Evolutionary conservation across 768 basidiomycete species (phyloP).

Genomic region (Hortiboletus campestris): DNA sequence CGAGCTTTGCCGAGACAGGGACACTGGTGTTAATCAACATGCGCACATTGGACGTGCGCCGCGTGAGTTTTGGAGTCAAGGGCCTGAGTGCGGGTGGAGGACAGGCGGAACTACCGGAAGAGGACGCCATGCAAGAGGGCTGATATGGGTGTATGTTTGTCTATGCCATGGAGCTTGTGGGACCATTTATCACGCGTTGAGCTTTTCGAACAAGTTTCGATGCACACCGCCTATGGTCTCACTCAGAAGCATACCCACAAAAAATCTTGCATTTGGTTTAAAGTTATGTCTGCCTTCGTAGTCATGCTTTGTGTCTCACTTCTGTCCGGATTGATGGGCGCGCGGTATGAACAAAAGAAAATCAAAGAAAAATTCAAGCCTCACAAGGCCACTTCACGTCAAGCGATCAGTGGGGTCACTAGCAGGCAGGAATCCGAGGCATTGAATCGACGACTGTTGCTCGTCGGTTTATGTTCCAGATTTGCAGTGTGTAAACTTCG

Average conservation of each 20-base stretch:
- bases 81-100: conserved; percentile 30
- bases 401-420: too few relatives aligned
- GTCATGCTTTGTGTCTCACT: too few relatives aligned
- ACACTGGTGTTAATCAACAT: conserved; percentile 77
- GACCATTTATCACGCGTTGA: neutral
- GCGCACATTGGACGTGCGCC: conserved; percentile 67
- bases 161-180: neutral
- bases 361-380: too few relatives aligned
- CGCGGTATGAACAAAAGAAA: too few relatives aligned
- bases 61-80: conserved; percentile 52
- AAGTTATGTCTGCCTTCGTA: too few relatives aligned
- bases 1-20: conserved; percentile 77
- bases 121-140: conserved; percentile 25
- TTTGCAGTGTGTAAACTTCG: neutral
- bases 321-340: too few relatives aligned
- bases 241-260: neutral
- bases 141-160: conserved; percentile 10
- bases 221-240: too few relatives aligned
- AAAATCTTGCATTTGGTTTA: too few relatives aligned
- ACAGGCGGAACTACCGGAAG: conserved; percentile 2
- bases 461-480: neutral
- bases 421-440: neutral
- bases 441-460: neutral
- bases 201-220: neutral
- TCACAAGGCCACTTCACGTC: too few relatives aligned